Conservation (phyloP, 495 filamentous ascomycete genomes). For the Chaetomium fimeti region DNA sequence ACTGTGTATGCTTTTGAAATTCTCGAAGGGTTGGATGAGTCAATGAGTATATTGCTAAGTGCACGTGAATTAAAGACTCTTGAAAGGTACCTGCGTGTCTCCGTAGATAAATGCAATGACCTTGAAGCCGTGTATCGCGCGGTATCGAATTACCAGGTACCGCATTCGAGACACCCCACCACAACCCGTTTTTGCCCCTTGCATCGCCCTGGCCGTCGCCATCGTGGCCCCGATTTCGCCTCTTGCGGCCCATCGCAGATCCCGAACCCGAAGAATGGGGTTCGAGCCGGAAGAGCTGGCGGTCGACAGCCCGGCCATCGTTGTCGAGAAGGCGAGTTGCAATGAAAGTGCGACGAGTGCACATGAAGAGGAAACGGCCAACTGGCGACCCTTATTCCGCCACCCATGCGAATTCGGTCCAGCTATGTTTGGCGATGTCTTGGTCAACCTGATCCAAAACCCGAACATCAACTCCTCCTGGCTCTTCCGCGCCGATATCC, state of each 20-base stretch:
- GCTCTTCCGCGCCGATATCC: conserved; percentile 84
- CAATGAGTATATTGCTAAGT: too few relatives aligned
- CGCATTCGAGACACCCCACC: neutral
- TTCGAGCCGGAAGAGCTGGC: conserved; percentile 38
- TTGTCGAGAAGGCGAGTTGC: conserved; percentile 26
- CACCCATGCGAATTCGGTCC: conserved; percentile 58
- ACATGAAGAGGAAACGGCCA: neutral
- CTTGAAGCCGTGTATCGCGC: too few relatives aligned
- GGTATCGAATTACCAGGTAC: neutral
- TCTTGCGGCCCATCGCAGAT: neutral
- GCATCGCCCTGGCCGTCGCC: neutral
- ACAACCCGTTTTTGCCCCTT: neutral
- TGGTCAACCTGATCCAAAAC: conserved; percentile 74
- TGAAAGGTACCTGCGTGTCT: too few relatives aligned
- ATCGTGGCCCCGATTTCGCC: neutral
- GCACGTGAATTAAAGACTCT: too few relatives aligned
- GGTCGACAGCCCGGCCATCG: conserved; percentile 31
- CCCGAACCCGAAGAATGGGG: conserved; percentile 18
- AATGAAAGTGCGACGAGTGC: conserved; percentile 19
- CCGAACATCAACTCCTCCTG: conserved; percentile 82
- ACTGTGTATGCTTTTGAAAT: too few relatives aligned
- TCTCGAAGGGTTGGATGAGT: too few relatives aligned
- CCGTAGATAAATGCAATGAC: too few relatives aligned
- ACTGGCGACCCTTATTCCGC: conserved; percentile 53
- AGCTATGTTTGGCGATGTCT: conserved; percentile 59